Evolutionary conservation across 2,329 filamentous ascomycete genomes (phyloP).

Genomic region (Claviceps digitariae): DNA sequence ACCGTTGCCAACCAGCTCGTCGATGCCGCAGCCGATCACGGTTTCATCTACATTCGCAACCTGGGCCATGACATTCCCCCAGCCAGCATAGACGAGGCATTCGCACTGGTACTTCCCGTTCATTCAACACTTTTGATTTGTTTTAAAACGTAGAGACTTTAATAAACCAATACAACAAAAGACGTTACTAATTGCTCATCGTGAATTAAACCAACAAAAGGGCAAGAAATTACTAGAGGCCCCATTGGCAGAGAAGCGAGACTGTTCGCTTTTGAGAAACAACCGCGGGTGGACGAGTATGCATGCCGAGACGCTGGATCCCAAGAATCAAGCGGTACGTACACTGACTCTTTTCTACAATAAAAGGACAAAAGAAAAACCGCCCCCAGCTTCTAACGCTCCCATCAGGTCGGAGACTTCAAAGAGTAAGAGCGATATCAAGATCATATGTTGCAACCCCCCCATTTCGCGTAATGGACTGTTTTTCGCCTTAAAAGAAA

Average conservation of each 20-base stretch:
- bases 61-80: conserved; percentile 54
- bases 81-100: conserved; percentile 54
- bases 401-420: conserved; percentile 57
- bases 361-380: not conserved
- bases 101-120: conserved; percentile 51
- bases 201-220: conserved; percentile 22
- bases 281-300: conserved; percentile 85
- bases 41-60: conserved; percentile 82
- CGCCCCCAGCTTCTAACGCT: not conserved
- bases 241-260: conserved; percentile 56
- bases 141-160: no score
- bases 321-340: conserved; percentile 61
- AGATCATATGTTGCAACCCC: not conserved
- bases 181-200: not conserved
- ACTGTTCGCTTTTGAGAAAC: conserved; percentile 61
- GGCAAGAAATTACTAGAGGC: conserved; percentile 59
- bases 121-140: not conserved
- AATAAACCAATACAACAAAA: not conserved
- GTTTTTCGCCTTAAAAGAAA: no score
- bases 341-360: not conserved
- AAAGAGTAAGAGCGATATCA: conserved; percentile 52
- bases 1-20: conserved; percentile 56
- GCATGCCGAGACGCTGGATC: conserved; percentile 80
- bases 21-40: conserved; percentile 66
- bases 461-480: no score